Evolutionary conservation across 78 protist species (phyloP), one percentile per base, ranked within the genome.

Genomic region (Tieghemostelium lacteum): DNA sequence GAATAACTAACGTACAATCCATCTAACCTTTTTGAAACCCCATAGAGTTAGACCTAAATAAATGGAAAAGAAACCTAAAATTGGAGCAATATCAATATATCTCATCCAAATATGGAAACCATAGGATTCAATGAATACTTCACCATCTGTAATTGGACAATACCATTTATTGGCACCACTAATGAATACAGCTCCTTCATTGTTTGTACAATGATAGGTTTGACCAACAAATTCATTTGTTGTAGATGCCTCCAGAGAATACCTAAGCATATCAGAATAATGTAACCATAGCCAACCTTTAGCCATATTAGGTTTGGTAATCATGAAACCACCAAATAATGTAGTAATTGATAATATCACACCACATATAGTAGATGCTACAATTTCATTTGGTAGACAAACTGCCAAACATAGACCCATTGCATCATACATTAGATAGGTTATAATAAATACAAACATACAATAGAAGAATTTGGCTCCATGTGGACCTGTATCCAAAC

Each of bases 251-350:
- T 83, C 91, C 61, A 83, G 33, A 0, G 91, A 74, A 69, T 83
- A 83, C 70, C 91, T 20, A 1, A 83, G 24, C 54, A 71, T 40
- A 33, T 83, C 91, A 52, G 65, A 57, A 60, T 83, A 83, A 58
- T 83, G 91, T 7, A 50, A 6, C 40, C 58, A 83, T 33, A 22
- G 16, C 40, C 65, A 83, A 42, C 78, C 91, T 1, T 71, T 69
- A n/a, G 76, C 61, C 29, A 67, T 50, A 26, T 40, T 83, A 29
- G 91, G 91, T 45, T 45, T 52, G 8, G 91, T 19, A 83, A 83
- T 83, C 22, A 83, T 73, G 91, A 83, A 83, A 83, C 91, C 91
- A 28, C 77, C 91, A 83, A 83, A 83, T 37, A 83, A n/a, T 5
- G 91, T 64, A 2, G 91, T 40, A 12, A 83, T 24, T 1, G 91